Percentiles rank a stretch among this genome's conserved stretches.
Conservation (phyloP, 225 moss, liverwort and hornwort species). For the Sphagnum contortum region DNA sequence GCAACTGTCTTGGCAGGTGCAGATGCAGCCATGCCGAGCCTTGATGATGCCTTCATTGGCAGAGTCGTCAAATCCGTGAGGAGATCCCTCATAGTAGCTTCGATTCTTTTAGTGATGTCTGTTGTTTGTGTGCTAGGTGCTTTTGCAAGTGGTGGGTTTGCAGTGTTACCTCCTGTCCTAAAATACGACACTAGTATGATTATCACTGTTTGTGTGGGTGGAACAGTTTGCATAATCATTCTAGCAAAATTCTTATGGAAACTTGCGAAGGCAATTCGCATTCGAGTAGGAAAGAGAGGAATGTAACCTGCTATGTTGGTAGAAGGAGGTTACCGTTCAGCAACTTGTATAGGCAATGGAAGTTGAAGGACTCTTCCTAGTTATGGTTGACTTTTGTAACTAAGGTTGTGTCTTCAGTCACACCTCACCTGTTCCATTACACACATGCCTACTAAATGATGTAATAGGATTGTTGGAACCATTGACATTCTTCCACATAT, state of each 20-base stretch:
- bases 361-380: too few relatives aligned
- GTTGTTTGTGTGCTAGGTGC: conserved; percentile 37
- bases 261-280: conserved; percentile 12
- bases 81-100: conserved; percentile 25
- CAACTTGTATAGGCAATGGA: too few relatives aligned
- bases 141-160: conserved; percentile 27
- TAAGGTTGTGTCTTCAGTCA: background rate
- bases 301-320: background rate
- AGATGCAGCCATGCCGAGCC: conserved; percentile 36
- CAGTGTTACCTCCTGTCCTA: conserved; percentile 29
- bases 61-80: conserved; percentile 31
- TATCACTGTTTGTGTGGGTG: conserved; percentile 20
- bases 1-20: conserved; percentile 37
- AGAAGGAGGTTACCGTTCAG: too few relatives aligned
- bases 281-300: too few relatives aligned
- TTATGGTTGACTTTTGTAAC: too few relatives aligned
- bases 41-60: conserved; percentile 29
- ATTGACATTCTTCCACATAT: too few relatives aligned
- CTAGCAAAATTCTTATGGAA: conserved; percentile 22
- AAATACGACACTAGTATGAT: conserved; percentile 24
- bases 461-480: too few relatives aligned
- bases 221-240: conserved; percentile 23
- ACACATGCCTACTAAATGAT: too few relatives aligned
- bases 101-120: conserved; percentile 29
- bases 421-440: too few relatives aligned